Evolutionary conservation across 129 eudicot species (phyloP).

Genomic region (Arctium lappa): DNA sequence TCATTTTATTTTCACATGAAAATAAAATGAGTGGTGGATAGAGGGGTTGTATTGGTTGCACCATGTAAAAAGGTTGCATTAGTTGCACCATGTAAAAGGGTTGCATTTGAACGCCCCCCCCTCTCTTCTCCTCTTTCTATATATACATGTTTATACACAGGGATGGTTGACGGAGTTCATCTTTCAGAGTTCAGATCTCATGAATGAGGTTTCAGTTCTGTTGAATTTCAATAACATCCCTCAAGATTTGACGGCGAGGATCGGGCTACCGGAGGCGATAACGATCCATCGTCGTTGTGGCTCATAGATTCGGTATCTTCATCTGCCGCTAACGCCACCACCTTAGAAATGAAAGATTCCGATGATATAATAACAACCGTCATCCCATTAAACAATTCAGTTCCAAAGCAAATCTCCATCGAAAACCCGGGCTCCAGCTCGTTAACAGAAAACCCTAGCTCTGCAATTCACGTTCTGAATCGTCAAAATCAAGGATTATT

Average conservation of each 20-base stretch:
- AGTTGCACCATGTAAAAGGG: too few species aligned
- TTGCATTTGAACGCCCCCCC: too few species aligned
- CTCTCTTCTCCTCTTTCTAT: too few species aligned
- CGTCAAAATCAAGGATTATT: slow-evolving; percentile 10
- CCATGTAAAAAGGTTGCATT: too few species aligned
- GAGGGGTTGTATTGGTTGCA: too few species aligned
- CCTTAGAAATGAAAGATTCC: slow-evolving; percentile 22
- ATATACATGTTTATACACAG: too few species aligned
- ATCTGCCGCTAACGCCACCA: not conserved
- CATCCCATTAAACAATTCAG: not conserved
- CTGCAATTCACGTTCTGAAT: not conserved
- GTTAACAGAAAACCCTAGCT: slow-evolving; percentile 33
- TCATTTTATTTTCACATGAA: too few species aligned
- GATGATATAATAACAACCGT: not conserved
- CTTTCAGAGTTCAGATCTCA: slow-evolving; percentile 46
- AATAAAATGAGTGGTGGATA: too few species aligned
- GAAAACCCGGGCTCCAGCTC: slow-evolving; percentile 43
- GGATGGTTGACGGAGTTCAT: slow-evolving; percentile 47
- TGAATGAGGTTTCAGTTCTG: slow-evolving; percentile 48
- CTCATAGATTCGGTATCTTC: slow-evolving; percentile 48
- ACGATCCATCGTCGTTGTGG: slow-evolving; percentile 64
- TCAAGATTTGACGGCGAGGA: not conserved
- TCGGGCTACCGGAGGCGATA: slow-evolving; percentile 12
- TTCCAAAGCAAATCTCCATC: slow-evolving; percentile 16
- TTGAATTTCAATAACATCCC: slow-evolving; percentile 37